phyloP scores from a whole-genome alignment of 345 rosid genomes.

The Heritiera littoralis region DNA sequence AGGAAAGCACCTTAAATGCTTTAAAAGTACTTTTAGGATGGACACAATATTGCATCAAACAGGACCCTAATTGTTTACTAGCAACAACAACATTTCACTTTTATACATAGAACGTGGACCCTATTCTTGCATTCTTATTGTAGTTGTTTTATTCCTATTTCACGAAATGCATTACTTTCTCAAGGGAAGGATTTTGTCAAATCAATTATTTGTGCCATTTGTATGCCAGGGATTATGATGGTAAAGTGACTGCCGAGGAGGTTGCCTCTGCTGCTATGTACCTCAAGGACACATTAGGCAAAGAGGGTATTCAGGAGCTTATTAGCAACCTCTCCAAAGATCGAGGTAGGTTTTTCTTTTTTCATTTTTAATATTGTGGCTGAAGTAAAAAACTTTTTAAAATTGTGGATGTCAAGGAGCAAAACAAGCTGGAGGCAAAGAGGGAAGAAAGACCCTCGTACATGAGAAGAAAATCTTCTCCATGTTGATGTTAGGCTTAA shows the following conservation, averaged over 20 bases:
- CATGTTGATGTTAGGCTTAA: background rate
- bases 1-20: conserved; percentile 6
- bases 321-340: conserved; percentile 87
- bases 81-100: background rate
- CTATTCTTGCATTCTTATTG: background rate
- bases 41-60: background rate
- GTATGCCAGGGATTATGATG: conserved; percentile 79
- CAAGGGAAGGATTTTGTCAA: conserved; percentile 8
- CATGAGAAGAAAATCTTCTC: background rate
- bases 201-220: conserved; percentile 19
- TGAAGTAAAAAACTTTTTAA: background rate
- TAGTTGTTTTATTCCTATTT: background rate
- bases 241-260: conserved; percentile 92
- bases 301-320: conserved; percentile 91
- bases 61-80: background rate
- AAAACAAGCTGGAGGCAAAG: background rate
- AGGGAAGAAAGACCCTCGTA: background rate
- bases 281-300: conserved; percentile 79
- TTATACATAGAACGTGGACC: background rate
- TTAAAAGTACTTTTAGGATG: background rate
- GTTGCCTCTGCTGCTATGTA: conserved; percentile 88
- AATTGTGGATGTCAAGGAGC: background rate
- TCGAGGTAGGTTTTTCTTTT: conserved; percentile 48
- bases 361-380: background rate
- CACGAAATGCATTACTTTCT: background rate